Base-by-base conservation (phyloP, 768 basidiomycete species). In the Sarcodon sp. region DNA sequence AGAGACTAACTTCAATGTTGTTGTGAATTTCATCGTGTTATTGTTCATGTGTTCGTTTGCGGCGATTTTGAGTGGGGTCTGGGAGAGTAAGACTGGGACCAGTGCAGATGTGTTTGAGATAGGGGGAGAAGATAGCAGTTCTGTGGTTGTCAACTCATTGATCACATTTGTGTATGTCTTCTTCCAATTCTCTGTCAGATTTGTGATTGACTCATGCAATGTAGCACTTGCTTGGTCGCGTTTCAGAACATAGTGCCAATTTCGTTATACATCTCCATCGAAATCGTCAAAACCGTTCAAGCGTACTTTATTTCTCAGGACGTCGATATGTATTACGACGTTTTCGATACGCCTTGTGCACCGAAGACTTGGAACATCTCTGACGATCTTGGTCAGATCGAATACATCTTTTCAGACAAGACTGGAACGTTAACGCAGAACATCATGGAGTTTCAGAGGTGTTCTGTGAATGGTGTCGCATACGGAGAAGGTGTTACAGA, bases 361-460 rank as follows among this genome's bases (percentile, higher is more conserved):
- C 93, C 94, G 27, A 97, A 97, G 64, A 93, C 89, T 5, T 97
- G 94, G 93, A 94, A 93, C 61, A 93, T 98, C 57, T 96, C 91
- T 3, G 94, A 98, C 61, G 94, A 98, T 66, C 79, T 99, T 1
- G 94, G 94, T 21, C 94, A 98, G 68, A 97, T 98, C 64, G 93
- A 97, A 69, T 99, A 94, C 63, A 72, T 85, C 59, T 85, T 85
- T 60, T 91, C 86, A 8, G 90, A 93, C 73, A 94, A 94, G 71
- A 94, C 92, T 0, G 91, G 90, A 18, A 99, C 94, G 6, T 80
- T 99, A 44, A 99, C 94, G 0, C 93, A 96, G 65, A 99, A 98
- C 67, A 70, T 94, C 57, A 98, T 97, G 94, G 92, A 94, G 68
- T 97, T 96, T 68, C 90, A 96, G 62, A 92, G 87, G 61, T 96